Conservation (phyloP, 2,329 filamentous ascomycete species). For the Fusarium bulbicola region DNA sequence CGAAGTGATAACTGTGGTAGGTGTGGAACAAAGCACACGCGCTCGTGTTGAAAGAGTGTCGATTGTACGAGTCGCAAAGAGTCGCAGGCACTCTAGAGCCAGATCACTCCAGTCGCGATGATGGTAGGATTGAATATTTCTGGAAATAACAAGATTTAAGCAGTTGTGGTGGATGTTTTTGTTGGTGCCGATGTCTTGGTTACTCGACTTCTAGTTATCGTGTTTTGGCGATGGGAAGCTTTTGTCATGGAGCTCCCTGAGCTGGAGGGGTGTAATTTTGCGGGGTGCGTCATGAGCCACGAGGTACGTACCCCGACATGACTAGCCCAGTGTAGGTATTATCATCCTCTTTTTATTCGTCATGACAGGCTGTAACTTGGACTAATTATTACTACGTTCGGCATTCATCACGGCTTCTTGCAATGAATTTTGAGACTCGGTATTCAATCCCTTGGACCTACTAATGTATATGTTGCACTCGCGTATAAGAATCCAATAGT, state of each 20-base stretch:
- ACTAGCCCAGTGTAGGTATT: neutral
- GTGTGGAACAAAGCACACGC: conserved; percentile 6
- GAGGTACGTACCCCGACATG: conserved; percentile 1
- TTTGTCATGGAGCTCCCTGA: conserved; percentile 24
- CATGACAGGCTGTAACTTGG: no score
- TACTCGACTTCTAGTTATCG: neutral
- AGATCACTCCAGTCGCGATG: neutral
- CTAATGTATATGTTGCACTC: neutral
- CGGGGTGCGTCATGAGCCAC: conserved; percentile 22
- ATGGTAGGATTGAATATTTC: neutral
- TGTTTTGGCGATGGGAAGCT: conserved; percentile 26
- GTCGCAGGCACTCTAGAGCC: neutral
- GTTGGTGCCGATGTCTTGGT: neutral
- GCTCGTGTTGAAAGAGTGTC: neutral
- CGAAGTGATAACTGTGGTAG: neutral
- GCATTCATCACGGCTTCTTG: neutral
- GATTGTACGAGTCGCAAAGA: neutral
- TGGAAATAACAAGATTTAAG: neutral
- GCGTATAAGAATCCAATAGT: neutral
- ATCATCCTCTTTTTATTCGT: neutral
- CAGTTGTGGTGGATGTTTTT: neutral
- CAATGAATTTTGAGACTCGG: neutral
- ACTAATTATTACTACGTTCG: neutral
- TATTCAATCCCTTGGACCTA: neutral
- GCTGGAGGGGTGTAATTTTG: conserved; percentile 37